These are phyloP conservation scores for Nelumbo lutea DNA, from an alignment of 164 flowering plant species.

Conservation along the genomic window DNA sequence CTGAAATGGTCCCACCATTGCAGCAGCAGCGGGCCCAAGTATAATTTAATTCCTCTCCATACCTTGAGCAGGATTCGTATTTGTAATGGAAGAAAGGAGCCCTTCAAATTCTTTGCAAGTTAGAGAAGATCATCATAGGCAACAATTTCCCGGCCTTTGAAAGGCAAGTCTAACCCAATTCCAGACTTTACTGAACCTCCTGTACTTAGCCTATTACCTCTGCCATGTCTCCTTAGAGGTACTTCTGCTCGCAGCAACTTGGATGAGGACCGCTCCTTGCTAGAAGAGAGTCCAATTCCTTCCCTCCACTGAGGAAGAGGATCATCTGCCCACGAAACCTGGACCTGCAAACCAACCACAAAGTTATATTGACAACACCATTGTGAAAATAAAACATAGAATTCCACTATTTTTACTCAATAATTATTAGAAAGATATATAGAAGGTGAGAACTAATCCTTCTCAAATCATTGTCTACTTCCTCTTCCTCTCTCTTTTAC, in stretches of 20 bases:
- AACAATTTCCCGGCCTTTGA: constrained; percentile 61
- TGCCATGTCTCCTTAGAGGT: constrained; percentile 70
- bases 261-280: constrained; percentile 33
- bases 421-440: neutral
- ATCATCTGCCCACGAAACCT: constrained; percentile 64
- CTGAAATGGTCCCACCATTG: neutral
- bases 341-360: constrained; percentile 40
- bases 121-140: constrained; percentile 82
- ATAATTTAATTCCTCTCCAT: neutral
- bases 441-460: no score
- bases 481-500: no score
- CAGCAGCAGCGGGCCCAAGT: neutral
- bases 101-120: constrained; percentile 3
- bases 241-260: constrained; percentile 60
- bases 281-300: constrained; percentile 30
- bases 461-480: no score
- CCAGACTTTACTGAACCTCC: constrained; percentile 32
- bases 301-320: constrained; percentile 49
- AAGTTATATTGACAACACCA: neutral
- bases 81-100: neutral
- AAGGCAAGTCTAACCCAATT: constrained; percentile 30
- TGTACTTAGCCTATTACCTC: constrained; percentile 50
- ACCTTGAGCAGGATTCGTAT: neutral
- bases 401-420: neutral
- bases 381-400: neutral